phyloP scores from a whole-genome alignment of 768 basidiomycete species.

The Auriculariales sp. region DNA sequence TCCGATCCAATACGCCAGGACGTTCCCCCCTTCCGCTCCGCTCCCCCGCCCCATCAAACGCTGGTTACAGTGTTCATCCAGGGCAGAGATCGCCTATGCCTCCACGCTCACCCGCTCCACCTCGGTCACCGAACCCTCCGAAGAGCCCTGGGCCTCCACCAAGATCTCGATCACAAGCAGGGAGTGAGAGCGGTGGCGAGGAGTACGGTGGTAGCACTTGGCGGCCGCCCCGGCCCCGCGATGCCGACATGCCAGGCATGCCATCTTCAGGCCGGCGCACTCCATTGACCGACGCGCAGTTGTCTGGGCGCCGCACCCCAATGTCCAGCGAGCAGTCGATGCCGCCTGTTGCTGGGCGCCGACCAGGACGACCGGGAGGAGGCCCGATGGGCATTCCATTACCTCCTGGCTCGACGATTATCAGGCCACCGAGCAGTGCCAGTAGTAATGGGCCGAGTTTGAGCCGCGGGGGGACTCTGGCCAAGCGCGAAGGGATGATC shows the following conservation, averaged over 20 bases:
- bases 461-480: neutral
- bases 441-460: neutral
- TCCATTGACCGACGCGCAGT: too few species aligned
- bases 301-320: neutral
- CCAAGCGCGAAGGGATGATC: neutral
- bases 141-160: neutral
- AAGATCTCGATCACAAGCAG: neutral
- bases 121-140: neutral
- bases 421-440: neutral
- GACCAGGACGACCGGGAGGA: neutral
- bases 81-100: neutral
- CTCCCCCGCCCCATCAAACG: too few species aligned
- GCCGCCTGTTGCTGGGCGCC: neutral
- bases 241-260: constrained; percentile 1
- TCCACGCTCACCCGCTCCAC: neutral
- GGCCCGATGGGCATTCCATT: neutral
- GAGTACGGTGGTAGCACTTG: neutral
- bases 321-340: neutral
- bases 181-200: neutral
- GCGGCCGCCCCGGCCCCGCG: neutral
- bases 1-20: neutral
- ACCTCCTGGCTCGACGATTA: too few species aligned
- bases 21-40: neutral
- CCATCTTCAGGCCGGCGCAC: too few species aligned
- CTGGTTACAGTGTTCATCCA: too few species aligned